Evolutionary conservation across 2,329 filamentous ascomycete genomes (phyloP).

Genomic region (Immersiporthe knoxdaviesiana): DNA sequence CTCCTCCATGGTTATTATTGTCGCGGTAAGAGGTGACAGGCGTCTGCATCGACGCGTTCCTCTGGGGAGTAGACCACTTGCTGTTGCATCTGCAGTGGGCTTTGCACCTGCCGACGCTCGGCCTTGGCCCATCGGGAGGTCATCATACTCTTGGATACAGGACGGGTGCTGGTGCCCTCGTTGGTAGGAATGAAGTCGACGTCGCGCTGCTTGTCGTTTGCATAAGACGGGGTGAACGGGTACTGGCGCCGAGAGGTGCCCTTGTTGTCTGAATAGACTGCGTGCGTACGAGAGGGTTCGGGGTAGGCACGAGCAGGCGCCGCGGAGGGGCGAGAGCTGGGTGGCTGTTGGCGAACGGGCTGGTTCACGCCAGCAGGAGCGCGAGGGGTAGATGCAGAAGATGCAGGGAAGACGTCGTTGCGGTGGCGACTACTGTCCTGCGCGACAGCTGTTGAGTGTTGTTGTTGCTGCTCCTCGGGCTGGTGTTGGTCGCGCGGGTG

Average conservation of each 20-base stretch:
- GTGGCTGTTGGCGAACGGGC: background rate
- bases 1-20: background rate
- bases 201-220: background rate
- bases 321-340: background rate
- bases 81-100: background rate
- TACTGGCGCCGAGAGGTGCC: background rate
- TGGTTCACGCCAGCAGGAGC: background rate
- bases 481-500: background rate
- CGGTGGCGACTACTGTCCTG: background rate
- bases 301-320: background rate
- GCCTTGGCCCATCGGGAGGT: constrained; percentile 7
- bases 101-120: background rate
- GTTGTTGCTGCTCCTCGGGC: background rate
- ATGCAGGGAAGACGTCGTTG: background rate
- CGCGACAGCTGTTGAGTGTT: background rate
- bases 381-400: background rate
- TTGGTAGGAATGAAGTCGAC: background rate
- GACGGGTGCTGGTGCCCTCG: background rate
- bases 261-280: background rate
- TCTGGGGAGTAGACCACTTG: background rate
- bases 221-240: background rate
- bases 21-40: background rate
- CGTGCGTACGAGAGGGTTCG: background rate
- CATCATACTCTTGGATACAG: background rate
- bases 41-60: background rate